Evolutionary conservation across 768 basidiomycete genomes (phyloP).

Genomic region (Phanerochaete sordida): DNA sequence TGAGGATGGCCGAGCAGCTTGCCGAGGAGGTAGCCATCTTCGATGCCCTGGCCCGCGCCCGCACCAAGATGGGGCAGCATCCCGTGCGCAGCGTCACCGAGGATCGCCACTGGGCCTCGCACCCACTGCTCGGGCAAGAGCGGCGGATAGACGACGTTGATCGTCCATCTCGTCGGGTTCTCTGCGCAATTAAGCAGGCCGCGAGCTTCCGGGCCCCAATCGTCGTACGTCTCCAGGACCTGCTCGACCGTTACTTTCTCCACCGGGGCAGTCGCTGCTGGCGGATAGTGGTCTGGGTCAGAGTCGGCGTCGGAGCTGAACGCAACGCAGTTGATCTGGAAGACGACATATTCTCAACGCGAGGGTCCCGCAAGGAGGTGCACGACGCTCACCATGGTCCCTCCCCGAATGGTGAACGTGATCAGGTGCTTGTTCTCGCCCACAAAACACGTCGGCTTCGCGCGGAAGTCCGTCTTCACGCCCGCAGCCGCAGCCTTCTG

Average conservation of each 20-base stretch:
- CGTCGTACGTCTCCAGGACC: slow-evolving; percentile 38
- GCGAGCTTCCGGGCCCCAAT: slow-evolving; percentile 44
- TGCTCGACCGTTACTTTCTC: slow-evolving; percentile 37
- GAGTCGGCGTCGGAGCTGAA: slow-evolving; percentile 30
- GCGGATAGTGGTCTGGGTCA: slow-evolving; percentile 18
- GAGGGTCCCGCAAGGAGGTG: background rate
- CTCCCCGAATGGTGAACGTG: slow-evolving; percentile 44
- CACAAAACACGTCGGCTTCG: slow-evolving; percentile 38
- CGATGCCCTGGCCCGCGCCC: slow-evolving; percentile 58
- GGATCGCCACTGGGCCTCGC: slow-evolving; percentile 42
- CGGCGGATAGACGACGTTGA: slow-evolving; percentile 43
- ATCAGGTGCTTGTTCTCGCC: slow-evolving; percentile 53
- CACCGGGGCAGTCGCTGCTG: slow-evolving; percentile 33
- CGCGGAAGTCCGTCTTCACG: slow-evolving; percentile 35
- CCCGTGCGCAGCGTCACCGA: slow-evolving; percentile 58
- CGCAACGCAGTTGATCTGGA: slow-evolving; percentile 40
- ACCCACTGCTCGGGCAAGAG: slow-evolving; percentile 39
- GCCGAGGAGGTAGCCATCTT: slow-evolving; percentile 48
- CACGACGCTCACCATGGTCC: slow-evolving; percentile 31
- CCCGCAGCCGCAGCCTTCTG: slow-evolving; percentile 39
- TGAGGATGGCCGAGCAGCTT: slow-evolving; percentile 42
- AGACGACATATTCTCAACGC: background rate
- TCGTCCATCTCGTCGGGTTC: slow-evolving; percentile 47
- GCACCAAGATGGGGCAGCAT: slow-evolving; percentile 60
- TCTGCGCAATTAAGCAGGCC: slow-evolving; percentile 40